phyloP scores from a whole-genome alignment of 129 eudicot species.

The Flaveria sonorensis region DNA sequence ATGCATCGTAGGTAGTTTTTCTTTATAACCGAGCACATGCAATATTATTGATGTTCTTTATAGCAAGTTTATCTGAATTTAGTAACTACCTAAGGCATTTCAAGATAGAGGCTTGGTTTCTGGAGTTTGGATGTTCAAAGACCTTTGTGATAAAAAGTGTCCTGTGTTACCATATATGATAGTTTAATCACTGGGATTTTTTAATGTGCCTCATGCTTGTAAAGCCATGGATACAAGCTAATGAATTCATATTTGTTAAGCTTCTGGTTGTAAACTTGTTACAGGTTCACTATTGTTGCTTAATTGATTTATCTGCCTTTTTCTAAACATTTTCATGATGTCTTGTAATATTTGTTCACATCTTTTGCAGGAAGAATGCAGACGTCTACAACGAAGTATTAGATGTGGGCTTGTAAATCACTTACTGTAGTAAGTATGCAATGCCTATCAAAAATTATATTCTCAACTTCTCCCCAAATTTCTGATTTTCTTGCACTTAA shows the following conservation, averaged over 20 bases:
- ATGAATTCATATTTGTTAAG: background rate
- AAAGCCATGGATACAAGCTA: conserved; percentile 3
- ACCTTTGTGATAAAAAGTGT: too few species aligned
- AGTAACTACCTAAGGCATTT: too few species aligned
- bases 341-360: conserved; percentile 18
- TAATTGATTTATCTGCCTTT: background rate
- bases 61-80: background rate
- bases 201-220: background rate
- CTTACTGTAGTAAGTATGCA: conserved; percentile 73
- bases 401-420: conserved; percentile 83
- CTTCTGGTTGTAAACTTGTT: background rate
- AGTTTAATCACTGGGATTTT: background rate
- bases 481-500: background rate
- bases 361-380: conserved; percentile 89
- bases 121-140: too few species aligned
- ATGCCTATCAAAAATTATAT: background rate
- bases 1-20: background rate
- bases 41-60: background rate
- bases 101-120: too few species aligned
- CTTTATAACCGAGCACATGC: background rate
- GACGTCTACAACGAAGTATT: conserved; percentile 82
- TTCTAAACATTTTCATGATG: background rate
- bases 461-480: background rate
- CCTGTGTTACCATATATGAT: too few species aligned
- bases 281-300: background rate